phyloP scores from a whole-genome alignment of 23 red algal genomes.

The Gracilaria caudata region DNA sequence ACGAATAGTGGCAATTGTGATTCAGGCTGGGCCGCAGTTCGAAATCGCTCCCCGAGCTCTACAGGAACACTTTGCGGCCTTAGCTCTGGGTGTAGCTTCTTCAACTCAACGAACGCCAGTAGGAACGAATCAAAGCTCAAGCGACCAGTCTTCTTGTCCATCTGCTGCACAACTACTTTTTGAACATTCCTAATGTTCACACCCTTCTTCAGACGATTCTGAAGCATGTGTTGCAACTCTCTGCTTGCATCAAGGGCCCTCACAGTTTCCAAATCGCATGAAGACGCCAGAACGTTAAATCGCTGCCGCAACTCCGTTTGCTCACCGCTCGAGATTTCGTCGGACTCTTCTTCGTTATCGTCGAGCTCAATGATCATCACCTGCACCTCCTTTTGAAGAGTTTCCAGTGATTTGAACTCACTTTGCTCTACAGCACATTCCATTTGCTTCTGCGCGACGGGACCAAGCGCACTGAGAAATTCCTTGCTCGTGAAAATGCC shows the following conservation, averaged over 20 bases:
- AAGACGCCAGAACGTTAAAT: background rate
- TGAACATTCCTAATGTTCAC: background rate
- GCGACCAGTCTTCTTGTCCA: background rate
- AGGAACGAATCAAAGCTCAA: conserved; percentile 7
- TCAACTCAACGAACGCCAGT: background rate
- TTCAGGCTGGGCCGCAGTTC: background rate
- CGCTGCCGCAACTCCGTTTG: background rate
- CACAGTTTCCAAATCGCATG: background rate
- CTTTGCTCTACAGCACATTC: background rate
- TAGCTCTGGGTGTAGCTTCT: background rate
- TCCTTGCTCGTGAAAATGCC: background rate
- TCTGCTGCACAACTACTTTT: background rate
- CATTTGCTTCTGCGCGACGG: background rate
- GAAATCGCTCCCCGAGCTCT: conserved; percentile 1
- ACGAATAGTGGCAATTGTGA: background rate
- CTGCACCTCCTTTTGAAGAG: background rate
- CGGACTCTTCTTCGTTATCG: background rate
- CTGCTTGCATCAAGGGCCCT: background rate
- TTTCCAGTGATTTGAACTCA: background rate
- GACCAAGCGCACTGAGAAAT: background rate
- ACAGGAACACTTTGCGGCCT: background rate
- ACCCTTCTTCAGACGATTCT: background rate
- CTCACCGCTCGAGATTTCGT: background rate
- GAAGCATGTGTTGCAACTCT: background rate
- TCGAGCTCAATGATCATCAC: background rate